These are phyloP conservation scores for Russula compacta DNA, from an alignment of 768 basidiomycete genomes.

Conservation along the genomic window DNA sequence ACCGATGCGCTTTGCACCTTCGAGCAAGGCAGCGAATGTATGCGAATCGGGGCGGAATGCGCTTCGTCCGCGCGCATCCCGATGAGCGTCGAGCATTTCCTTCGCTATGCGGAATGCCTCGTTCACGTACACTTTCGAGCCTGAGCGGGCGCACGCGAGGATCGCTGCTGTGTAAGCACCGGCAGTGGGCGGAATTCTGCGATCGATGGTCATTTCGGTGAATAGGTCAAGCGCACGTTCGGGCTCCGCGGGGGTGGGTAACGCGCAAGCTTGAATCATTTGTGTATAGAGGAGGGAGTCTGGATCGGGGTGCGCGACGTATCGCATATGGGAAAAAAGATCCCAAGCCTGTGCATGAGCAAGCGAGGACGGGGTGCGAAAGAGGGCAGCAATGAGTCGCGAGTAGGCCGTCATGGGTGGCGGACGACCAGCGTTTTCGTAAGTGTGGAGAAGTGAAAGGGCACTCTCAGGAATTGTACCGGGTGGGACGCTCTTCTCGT, in stretches of 20 bases:
- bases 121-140: constrained; percentile 52
- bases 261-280: constrained; percentile 86
- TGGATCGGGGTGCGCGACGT: constrained; percentile 81
- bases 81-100: constrained; percentile 76
- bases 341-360: constrained; percentile 85
- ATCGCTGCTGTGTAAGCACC: constrained; percentile 78
- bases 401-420: constrained; percentile 73
- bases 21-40: constrained; percentile 78
- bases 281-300: constrained; percentile 60
- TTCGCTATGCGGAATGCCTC: constrained; percentile 80
- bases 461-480: constrained; percentile 52
- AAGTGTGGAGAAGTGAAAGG: constrained; percentile 57
- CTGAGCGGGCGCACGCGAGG: constrained; percentile 65
- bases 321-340: constrained; percentile 92
- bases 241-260: constrained; percentile 58
- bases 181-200: constrained; percentile 49
- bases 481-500: constrained; percentile 42
- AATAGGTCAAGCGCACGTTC: constrained; percentile 91
- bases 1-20: constrained; percentile 80
- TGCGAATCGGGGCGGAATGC: constrained; percentile 50
- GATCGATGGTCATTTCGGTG: constrained; percentile 83
- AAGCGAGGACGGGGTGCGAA: constrained; percentile 33
- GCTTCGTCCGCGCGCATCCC: constrained; percentile 51
- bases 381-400: constrained; percentile 51
- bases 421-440: constrained; percentile 53